phyloP scores from a whole-genome alignment of 2,329 filamentous ascomycete genomes.

The Reticulascus tulasneorum region DNA sequence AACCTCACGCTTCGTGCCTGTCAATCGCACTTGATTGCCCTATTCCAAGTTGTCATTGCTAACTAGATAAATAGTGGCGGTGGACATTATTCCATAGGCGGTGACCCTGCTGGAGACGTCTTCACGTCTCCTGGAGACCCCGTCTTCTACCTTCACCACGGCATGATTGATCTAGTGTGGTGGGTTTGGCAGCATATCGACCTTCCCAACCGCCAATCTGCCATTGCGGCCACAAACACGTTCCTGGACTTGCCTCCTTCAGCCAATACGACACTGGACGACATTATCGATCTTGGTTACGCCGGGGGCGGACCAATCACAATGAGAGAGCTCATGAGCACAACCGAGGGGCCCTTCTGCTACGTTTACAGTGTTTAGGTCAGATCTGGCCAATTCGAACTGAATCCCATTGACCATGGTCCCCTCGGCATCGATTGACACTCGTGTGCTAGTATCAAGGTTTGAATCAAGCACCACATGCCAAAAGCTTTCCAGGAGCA shows the following conservation, averaged over 20 bases:
- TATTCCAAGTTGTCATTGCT: too few relatives aligned
- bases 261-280: constrained; percentile 17
- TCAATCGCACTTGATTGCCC: too few relatives aligned
- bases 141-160: constrained; percentile 26
- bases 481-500: too few relatives aligned
- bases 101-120: constrained; percentile 37
- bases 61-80: too few relatives aligned
- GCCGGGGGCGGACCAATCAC: constrained; percentile 14
- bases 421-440: too few relatives aligned
- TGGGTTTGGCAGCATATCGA: constrained; percentile 21
- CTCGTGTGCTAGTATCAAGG: too few relatives aligned
- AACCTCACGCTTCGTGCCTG: too few relatives aligned
- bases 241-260: constrained; percentile 19
- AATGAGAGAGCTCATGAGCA: constrained; percentile 22
- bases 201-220: constrained; percentile 18
- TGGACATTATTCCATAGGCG: constrained; percentile 16
- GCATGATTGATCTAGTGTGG: constrained; percentile 23
- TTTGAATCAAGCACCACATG: too few relatives aligned
- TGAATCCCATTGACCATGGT: too few relatives aligned
- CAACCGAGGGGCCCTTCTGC: constrained; percentile 19
- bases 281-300: constrained; percentile 17
- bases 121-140: constrained; percentile 28
- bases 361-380: too few relatives aligned
- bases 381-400: too few relatives aligned
- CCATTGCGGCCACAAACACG: constrained; percentile 18